phyloP scores from a whole-genome alignment of 257 asterid species.

The Solanum chaucha region DNA sequence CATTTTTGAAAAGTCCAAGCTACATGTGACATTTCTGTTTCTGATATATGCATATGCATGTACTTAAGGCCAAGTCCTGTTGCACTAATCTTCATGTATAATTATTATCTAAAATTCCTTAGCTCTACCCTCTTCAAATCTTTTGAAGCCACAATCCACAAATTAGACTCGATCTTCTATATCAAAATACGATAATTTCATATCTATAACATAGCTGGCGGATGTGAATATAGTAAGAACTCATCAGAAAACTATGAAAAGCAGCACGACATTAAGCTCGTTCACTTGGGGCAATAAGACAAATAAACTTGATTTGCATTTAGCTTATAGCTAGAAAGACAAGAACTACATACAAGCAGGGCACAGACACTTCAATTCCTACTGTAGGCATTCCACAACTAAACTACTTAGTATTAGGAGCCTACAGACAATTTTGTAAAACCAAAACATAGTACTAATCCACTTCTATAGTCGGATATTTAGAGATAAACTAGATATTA shows the following conservation, averaged over 20 bases:
- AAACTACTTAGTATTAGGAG: not conserved
- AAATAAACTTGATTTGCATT: not conserved
- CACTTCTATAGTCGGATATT: not conserved
- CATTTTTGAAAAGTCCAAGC: too few species aligned
- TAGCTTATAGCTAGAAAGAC: not conserved
- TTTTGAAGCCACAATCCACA: too few species aligned
- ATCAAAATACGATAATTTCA: too few species aligned
- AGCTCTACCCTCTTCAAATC: not conserved
- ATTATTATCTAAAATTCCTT: not conserved
- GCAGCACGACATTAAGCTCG: not conserved
- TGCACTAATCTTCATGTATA: not conserved
- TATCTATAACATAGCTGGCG: too few species aligned
- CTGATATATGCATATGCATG: not conserved
- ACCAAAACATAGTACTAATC: not conserved
- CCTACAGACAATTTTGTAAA: not conserved
- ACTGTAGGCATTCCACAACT: not conserved
- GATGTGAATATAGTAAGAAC: not conserved
- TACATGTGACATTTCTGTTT: too few species aligned
- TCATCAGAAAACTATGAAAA: not conserved
- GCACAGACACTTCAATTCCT: not conserved
- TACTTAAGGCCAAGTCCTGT: not conserved
- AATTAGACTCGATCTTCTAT: too few species aligned
- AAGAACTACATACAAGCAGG: not conserved
- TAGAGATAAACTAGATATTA: not conserved
- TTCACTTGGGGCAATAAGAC: not conserved